phyloP scores from a whole-genome alignment of 805 yeast species.

The Phaffomyces thermotolerans region DNA sequence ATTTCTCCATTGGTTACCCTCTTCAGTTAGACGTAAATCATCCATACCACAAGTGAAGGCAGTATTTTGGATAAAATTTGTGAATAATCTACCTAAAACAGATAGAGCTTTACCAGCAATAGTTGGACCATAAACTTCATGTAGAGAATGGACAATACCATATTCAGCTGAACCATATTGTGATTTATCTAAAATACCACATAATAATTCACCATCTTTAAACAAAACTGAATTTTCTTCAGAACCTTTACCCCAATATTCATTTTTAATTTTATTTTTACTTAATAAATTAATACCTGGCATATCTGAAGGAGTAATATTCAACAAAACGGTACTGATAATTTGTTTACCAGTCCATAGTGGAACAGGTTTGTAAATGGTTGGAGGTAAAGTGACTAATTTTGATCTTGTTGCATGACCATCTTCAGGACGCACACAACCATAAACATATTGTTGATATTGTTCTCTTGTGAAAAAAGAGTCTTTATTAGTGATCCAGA shows the following conservation, averaged over 20 bases:
- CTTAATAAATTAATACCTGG: slow-evolving; percentile 87
- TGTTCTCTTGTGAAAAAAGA: slow-evolving; percentile 82
- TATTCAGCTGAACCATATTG: slow-evolving; percentile 97
- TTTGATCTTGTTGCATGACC: slow-evolving; percentile 76
- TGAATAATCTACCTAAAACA: slow-evolving; percentile 91
- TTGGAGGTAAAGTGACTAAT: slow-evolving; percentile 80
- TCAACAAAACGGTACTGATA: slow-evolving; percentile 83
- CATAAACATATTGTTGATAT: slow-evolving; percentile 90
- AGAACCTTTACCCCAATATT: slow-evolving; percentile 88
- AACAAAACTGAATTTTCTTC: slow-evolving; percentile 81
- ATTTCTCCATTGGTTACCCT: slow-evolving; percentile 84
- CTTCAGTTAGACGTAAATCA: slow-evolving; percentile 84
- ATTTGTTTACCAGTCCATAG: slow-evolving; percentile 98
- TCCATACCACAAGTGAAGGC: slow-evolving; percentile 99
- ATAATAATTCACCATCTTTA: slow-evolving; percentile 76
- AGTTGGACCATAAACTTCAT: slow-evolving; percentile 89
- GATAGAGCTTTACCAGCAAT: slow-evolving; percentile 86
- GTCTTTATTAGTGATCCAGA: slow-evolving; percentile 94
- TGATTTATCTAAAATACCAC: slow-evolving; percentile 94
- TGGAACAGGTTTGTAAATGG: slow-evolving; percentile 78
- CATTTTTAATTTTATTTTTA: slow-evolving; percentile 84
- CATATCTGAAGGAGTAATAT: slow-evolving; percentile 77
- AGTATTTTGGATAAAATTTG: slow-evolving; percentile 84
- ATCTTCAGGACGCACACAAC: slow-evolving; percentile 94
- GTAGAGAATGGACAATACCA: slow-evolving; percentile 94